A percentile compares a stretch with the other conserved stretches of the same genome.
These are phyloP conservation scores for Chalara sp. DNA, from an alignment of 2,329 filamentous ascomycete genomes.

Conservation along the genomic window DNA sequence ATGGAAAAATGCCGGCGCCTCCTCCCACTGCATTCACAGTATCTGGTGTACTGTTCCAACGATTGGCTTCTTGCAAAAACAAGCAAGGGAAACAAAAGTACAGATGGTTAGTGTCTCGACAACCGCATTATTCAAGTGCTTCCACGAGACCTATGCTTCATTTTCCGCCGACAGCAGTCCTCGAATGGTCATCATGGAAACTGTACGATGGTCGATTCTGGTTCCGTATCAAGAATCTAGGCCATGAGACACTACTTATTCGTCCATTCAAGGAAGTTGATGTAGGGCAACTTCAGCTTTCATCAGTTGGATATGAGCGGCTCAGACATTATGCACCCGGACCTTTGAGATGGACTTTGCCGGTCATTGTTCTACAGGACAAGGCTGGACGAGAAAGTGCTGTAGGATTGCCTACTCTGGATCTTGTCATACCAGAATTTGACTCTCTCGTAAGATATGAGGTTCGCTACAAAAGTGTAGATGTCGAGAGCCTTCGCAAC, in stretches of 20 bases:
- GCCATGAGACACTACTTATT: slow-evolving; percentile 6
- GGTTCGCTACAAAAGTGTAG: slow-evolving; percentile 22
- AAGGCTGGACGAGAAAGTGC: slow-evolving; percentile 10
- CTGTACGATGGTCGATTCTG: slow-evolving; percentile 57
- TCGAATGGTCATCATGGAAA: slow-evolving; percentile 17
- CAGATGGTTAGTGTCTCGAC: slow-evolving; percentile 19
- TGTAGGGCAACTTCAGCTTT: slow-evolving; percentile 9
- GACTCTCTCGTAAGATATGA: slow-evolving; percentile 12
- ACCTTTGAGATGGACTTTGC: slow-evolving; percentile 22
- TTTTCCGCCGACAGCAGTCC: slow-evolving; percentile 24
- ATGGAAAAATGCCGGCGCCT: not conserved
- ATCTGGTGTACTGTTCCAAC: slow-evolving; percentile 17
- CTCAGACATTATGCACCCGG: slow-evolving; percentile 15
- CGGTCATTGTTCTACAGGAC: slow-evolving; percentile 12
- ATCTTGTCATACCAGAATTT: slow-evolving; percentile 3
- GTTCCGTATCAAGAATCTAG: slow-evolving; percentile 36
- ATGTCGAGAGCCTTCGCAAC: slow-evolving; percentile 6
- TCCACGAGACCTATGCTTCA: slow-evolving; percentile 35
- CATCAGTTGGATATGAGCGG: not conserved
- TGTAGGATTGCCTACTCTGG: slow-evolving; percentile 21
- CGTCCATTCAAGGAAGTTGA: slow-evolving; percentile 14
- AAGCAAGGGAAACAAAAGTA: not conserved
- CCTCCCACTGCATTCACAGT: slow-evolving; percentile 11
- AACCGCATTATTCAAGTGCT: slow-evolving; percentile 8
- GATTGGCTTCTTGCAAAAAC: not conserved